phyloP scores from a whole-genome alignment of 495 filamentous ascomycete genomes.

The Delitschia confertaspora region DNA sequence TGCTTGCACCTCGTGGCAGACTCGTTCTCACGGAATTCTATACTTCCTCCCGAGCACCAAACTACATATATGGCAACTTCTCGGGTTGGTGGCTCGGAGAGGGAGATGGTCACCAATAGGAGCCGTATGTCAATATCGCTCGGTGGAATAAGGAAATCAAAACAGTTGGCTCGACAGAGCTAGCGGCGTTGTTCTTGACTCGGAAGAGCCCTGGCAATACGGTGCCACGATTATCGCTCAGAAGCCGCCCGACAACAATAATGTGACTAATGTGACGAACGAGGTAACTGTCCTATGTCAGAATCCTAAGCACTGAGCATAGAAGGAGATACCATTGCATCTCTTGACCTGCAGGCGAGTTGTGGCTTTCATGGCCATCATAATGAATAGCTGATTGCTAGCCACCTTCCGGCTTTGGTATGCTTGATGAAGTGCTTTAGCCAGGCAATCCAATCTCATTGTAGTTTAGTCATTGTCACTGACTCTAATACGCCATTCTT shows the following conservation, averaged over 20 bases:
- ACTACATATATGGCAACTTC: conserved; percentile 2
- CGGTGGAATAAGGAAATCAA: not conserved
- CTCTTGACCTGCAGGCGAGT: no score
- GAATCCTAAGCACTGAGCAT: no score
- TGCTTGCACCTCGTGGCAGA: conserved; percentile 6
- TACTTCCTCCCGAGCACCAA: not conserved
- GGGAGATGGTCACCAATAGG: not conserved
- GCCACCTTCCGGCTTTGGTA: conserved; percentile 1
- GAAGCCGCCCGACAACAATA: no score
- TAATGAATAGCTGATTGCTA: conserved; percentile 2
- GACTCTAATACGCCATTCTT: conserved; percentile 1
- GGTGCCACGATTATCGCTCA: no score
- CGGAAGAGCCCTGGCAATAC: no score
- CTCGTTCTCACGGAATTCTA: conserved; percentile 7
- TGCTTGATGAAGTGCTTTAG: conserved; percentile 9
- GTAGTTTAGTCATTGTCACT: conserved; percentile 13
- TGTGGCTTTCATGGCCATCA: conserved; percentile 8
- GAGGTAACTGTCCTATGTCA: no score
- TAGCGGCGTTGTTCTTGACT: no score
- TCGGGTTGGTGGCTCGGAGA: conserved; percentile 10
- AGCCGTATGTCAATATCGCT: conserved; percentile 1
- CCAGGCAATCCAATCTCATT: conserved; percentile 8
- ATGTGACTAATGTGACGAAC: no score
- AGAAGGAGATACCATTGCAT: no score
- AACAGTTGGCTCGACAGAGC: not conserved